A percentile compares a stretch with the other conserved stretches of the same genome.
Conservation (phyloP, 768 basidiomycete species). For the Coprinopsis strossmayeri region DNA sequence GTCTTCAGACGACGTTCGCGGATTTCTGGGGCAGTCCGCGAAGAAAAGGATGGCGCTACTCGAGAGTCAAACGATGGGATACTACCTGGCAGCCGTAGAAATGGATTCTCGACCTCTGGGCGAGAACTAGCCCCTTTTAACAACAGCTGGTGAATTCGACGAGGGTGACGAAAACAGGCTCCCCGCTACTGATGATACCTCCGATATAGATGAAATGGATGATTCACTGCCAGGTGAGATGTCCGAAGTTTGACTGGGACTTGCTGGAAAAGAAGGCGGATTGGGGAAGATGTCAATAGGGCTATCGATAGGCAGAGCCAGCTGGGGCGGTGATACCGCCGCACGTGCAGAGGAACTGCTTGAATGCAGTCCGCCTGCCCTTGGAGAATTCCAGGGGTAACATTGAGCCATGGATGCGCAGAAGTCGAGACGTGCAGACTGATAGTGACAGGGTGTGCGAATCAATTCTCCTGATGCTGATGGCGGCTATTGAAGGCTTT, state of each 20-base stretch:
- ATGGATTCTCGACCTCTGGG: too few relatives aligned
- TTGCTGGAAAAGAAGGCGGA: not conserved
- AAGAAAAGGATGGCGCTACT: too few relatives aligned
- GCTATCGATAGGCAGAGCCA: not conserved
- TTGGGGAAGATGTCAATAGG: not conserved
- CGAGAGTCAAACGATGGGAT: too few relatives aligned
- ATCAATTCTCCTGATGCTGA: too few relatives aligned
- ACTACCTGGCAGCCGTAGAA: too few relatives aligned
- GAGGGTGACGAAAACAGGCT: not conserved
- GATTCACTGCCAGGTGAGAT: not conserved
- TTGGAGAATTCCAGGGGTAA: not conserved
- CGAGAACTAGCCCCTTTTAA: too few relatives aligned
- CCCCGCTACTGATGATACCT: not conserved
- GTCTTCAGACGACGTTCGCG: not conserved
- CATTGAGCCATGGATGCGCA: not conserved
- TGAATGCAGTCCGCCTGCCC: too few relatives aligned
- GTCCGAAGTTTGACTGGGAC: not conserved
- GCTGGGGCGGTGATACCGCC: not conserved
- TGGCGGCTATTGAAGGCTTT: too few relatives aligned
- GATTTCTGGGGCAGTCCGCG: not conserved
- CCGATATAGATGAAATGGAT: not conserved
- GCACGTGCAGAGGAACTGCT: too few relatives aligned
- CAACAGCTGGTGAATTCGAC: too few relatives aligned
- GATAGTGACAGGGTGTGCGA: too few relatives aligned
- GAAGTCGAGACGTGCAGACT: too few relatives aligned